Base-by-base conservation (phyloP, 1,139 yeast species). In the Pichia sp. region DNA sequence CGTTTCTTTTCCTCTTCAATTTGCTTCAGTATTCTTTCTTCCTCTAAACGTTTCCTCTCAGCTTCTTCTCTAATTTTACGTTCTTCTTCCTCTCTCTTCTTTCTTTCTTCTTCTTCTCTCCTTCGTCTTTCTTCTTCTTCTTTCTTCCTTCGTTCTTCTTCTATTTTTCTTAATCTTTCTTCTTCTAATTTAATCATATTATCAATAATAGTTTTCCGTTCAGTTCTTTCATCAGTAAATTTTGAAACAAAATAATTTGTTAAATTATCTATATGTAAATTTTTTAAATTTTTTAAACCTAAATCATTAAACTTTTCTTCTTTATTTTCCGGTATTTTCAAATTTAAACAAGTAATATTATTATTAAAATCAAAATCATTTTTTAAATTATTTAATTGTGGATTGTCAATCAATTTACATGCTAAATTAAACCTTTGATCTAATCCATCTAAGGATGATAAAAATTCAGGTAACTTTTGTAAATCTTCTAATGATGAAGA, bases 1-100 rank as follows among this genome's bases (percentile, higher is more conserved):
- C 46, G 51, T 46, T 49, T 40, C 33, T 53, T 37, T 42, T 28
- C 49, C 40, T 31, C 47, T 51, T 25, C 49, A 53, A 46, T 43
- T 51, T 52, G 39, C 51, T 57, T 42, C 51, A 35, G 26, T 2
- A 38, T 37, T 32, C 41, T 53, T 38, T 45, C 48, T 41, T 32
- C 47, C 50, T 23, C 49, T 55, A 40, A 51, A 37, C 45, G 23
- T n/a, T 28, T 30, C 20, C 37, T 31, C 30, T 42, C 46, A n/a
- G 30, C 45, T 34, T 43, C 44, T 22, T 47, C 48, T 20, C n/a
- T 32, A 1, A 30, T 29, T 27, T 31, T 55, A 55, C 50, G 51
- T 51, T 43, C 51, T 37, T 48, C 54, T 46, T 42, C 54, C 46
- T 50, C 53, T 53, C 48, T 55, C 50, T 38, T 52, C 43, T 52